A percentile compares a stretch with the other conserved stretches of the same genome.
Evolutionary conservation across 208 protist genomes (phyloP).

Genomic region (Acanthamoeba lenticulata): DNA sequence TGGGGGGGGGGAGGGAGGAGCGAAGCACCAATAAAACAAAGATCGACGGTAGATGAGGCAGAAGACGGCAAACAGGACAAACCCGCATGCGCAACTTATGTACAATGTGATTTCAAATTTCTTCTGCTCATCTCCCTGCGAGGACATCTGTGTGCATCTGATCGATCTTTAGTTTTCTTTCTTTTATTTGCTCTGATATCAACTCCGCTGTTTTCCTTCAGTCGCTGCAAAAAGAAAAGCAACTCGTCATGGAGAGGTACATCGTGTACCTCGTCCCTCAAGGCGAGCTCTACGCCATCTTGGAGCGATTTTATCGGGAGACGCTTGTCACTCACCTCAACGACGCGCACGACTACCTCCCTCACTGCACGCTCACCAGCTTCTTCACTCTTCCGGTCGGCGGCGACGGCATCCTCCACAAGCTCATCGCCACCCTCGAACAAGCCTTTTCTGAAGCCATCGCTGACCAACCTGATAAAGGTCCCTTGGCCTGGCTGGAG

Average conservation of each 20-base stretch:
- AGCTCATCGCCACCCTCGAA: not conserved
- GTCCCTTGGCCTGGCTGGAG: not conserved
- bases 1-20: no score
- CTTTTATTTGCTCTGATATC: no score
- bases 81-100: not conserved
- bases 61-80: not conserved
- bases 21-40: not conserved
- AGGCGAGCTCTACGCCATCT: not conserved
- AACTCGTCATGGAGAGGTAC: no score
- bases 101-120: constrained; percentile 24
- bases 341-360: constrained; percentile 45
- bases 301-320: not conserved
- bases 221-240: no score
- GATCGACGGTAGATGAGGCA: constrained; percentile 18
- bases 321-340: not conserved
- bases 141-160: not conserved
- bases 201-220: no score
- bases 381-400: not conserved
- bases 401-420: not conserved
- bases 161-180: no score
- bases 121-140: constrained; percentile 3
- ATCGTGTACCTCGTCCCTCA: constrained; percentile 1
- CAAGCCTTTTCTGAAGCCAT: not conserved
- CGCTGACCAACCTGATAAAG: not conserved
- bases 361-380: constrained; percentile 17